Evolutionary conservation across 306 rosid genomes (phyloP).

Genomic region (Phaseolus lunatus): DNA sequence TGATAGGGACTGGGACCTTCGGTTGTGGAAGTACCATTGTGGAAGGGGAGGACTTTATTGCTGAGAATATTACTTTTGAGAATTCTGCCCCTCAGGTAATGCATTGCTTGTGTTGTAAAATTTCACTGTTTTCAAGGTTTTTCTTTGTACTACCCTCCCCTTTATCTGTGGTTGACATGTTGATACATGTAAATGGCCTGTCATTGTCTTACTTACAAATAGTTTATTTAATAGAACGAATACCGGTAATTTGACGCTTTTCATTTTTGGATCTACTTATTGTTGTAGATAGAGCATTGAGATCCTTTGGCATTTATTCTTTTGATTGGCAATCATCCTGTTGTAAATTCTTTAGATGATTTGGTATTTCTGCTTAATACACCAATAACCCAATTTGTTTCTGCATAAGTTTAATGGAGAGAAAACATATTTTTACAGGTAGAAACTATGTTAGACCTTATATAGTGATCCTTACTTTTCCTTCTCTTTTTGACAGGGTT

Average conservation of each 20-base stretch:
- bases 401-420: constrained; percentile 24
- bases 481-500: constrained; percentile 68
- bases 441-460: constrained; percentile 13
- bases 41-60: constrained; percentile 98
- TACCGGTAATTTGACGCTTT: constrained; percentile 23
- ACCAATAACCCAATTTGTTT: constrained; percentile 7
- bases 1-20: constrained; percentile 95
- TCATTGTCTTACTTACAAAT: constrained; percentile 1
- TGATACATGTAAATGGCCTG: constrained; percentile 18
- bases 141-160: constrained; percentile 44
- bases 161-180: constrained; percentile 12
- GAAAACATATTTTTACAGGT: constrained; percentile 4
- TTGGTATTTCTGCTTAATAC: constrained; percentile 18
- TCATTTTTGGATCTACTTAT: not conserved
- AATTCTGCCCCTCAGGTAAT: constrained; percentile 89
- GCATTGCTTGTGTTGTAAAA: constrained; percentile 32
- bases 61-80: constrained; percentile 92
- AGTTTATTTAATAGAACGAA: constrained; percentile 10
- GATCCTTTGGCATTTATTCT: constrained; percentile 28
- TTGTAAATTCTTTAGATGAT: constrained; percentile 25
- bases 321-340: not conserved
- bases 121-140: constrained; percentile 31
- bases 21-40: constrained; percentile 93
- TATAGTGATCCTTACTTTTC: not conserved
- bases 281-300: not conserved